Evolutionary conservation across 2,329 filamentous ascomycete species (phyloP).

Genomic region (Colletotrichum eleusines): DNA sequence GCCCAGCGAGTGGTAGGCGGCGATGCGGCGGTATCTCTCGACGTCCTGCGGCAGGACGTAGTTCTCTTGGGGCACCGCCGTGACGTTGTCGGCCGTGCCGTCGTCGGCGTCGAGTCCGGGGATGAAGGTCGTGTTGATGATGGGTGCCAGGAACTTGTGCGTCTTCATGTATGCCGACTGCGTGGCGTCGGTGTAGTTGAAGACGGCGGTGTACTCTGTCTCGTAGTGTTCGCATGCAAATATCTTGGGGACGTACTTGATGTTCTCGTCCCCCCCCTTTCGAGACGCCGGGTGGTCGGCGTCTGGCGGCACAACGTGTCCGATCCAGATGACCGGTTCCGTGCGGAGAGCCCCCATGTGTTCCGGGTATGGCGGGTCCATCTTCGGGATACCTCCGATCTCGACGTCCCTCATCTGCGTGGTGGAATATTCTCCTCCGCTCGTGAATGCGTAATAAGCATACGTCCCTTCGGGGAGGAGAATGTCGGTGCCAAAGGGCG

Average conservation of each 20-base stretch:
- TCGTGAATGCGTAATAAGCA: conserved; percentile 49
- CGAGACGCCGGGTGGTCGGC: conserved; percentile 40
- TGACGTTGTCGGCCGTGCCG: conserved; percentile 51
- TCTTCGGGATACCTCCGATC: conserved; percentile 48
- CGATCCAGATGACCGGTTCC: conserved; percentile 54
- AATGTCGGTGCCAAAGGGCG: conserved; percentile 48
- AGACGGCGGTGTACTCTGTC: conserved; percentile 49
- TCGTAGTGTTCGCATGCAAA: conserved; percentile 53
- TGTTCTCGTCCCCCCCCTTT: conserved; percentile 44
- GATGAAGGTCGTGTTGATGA: conserved; percentile 50
- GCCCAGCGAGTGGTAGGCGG: conserved; percentile 51
- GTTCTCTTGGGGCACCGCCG: conserved; percentile 46
- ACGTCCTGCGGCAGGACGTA: conserved; percentile 47
- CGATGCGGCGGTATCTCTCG: conserved; percentile 47
- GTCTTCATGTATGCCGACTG: conserved; percentile 46
- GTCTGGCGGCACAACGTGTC: conserved; percentile 45
- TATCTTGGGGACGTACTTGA: conserved; percentile 49
- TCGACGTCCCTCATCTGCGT: conserved; percentile 45
- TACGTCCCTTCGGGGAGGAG: conserved; percentile 48
- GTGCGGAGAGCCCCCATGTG: conserved; percentile 51
- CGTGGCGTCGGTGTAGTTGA: conserved; percentile 47
- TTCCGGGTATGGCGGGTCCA: conserved; percentile 44
- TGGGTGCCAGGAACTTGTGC: conserved; percentile 43
- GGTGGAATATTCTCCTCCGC: conserved; percentile 47
- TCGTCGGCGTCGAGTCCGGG: conserved; percentile 46